Conservation (phyloP, 23 red algal genomes). For the Rhodosorus marinus region DNA sequence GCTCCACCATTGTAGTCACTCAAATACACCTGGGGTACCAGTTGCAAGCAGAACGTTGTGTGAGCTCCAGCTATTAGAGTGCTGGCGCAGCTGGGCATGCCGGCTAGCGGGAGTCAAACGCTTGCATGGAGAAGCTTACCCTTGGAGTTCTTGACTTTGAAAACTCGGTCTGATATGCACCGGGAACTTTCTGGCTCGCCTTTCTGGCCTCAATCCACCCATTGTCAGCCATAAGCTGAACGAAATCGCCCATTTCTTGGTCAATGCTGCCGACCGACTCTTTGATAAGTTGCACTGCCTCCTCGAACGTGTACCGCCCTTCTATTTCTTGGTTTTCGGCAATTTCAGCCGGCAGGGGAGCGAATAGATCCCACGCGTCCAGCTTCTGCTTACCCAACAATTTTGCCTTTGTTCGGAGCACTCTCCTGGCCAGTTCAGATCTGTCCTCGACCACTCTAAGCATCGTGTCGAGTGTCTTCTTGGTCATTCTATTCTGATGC, state of each 20-base stretch:
- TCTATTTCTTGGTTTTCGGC: no score
- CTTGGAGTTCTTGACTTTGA: conserved; percentile 34
- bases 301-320: conserved; percentile 37
- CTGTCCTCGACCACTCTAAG: conserved; percentile 22
- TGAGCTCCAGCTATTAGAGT: no score
- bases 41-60: no score
- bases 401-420: conserved; percentile 28
- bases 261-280: conserved; percentile 38
- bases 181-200: conserved; percentile 47
- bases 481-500: conserved; percentile 32
- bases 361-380: conserved; percentile 45
- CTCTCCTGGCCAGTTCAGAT: conserved; percentile 22
- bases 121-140: conserved; percentile 41
- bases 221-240: conserved; percentile 36
- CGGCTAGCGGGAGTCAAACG: no score
- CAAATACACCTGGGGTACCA: no score
- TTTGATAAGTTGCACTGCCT: conserved; percentile 50
- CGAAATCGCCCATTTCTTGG: conserved; percentile 19
- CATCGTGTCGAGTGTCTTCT: conserved; percentile 18
- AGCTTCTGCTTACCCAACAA: conserved; percentile 16
- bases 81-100: no score
- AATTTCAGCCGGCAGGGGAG: background rate
- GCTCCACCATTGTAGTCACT: no score
- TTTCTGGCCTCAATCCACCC: conserved; percentile 53
- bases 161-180: conserved; percentile 58